Evolutionary conservation across 441 rosid species (phyloP), one percentile per base, ranked within the genome.

Genomic region (Bruguiera hainesii): DNA sequence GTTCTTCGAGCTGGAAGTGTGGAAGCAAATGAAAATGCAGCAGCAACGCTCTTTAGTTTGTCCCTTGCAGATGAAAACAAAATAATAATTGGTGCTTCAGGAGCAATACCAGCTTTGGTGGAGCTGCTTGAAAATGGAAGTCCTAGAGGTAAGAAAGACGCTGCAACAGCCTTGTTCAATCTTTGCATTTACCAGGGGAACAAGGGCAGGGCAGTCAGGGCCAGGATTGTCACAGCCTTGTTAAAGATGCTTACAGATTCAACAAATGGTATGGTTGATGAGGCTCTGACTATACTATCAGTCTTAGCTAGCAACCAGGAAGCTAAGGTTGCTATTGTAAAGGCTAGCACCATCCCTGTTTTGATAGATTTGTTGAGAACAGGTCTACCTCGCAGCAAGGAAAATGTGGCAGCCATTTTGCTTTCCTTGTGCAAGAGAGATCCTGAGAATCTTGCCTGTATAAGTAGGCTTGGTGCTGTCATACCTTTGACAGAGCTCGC

Each of bases 21-120:
- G 78, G 93, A 85, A 82, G 91, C 96, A 25, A 85, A 87, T 77
- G 97, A 93, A 74, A 93, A 90, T 55, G 95, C 97, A 0, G 98
- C 98, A 25, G 98, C 98, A 1, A 87, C 98, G 33, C 85, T 92
- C 51, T 92, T 92, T 70, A 89, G 95, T 75, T 78, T 92, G 73
- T 90, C 98, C 11, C 88, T 88, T 15, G 87, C 86, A 23, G 97
- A 87, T 63, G 96, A 92, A 83, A 92, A 88, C 85, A 92, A 90
- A 68, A 92, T 90, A 70, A 87, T 88, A 67, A 92, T 92, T 3
- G 98, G 97, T n/a, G 88, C 97, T 39, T 88, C 97, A 0, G 98
- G 98, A 53, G 98, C 98, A 0, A 88, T 92, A 67, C 87, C 89
- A 15, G 93, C 91, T 20, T 68, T 92, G 71, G 90, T 92, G 19